Conservation (phyloP, 148 eudicot genomes). For the Amaranthus hypochondriacus region DNA sequence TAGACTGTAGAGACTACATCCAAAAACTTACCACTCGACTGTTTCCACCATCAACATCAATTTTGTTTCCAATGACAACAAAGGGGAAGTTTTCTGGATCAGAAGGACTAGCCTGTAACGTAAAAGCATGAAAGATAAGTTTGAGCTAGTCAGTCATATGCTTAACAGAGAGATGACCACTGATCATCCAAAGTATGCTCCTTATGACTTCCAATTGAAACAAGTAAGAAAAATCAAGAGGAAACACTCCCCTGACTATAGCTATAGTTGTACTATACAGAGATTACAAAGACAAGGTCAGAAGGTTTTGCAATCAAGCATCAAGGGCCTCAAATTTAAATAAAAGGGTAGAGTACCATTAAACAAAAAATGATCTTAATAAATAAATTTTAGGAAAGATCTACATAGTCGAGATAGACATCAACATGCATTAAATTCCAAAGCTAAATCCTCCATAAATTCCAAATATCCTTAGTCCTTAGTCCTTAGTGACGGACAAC, state of each 20-base stretch:
- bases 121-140: neutral
- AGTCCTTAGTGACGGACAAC: neutral
- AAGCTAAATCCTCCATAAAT: neutral
- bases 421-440: neutral
- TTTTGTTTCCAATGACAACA: conserved; percentile 92
- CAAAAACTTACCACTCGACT: conserved; percentile 65
- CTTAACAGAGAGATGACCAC: neutral
- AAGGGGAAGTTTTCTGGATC: conserved; percentile 98
- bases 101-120: conserved; percentile 83
- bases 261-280: too few relatives aligned
- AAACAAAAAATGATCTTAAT: neutral
- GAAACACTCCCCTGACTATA: too few relatives aligned
- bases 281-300: too few relatives aligned
- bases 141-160: neutral
- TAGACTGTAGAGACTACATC: neutral
- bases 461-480: too few relatives aligned
- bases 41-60: conserved; percentile 86
- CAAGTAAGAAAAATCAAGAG: too few relatives aligned
- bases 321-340: too few relatives aligned
- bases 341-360: too few relatives aligned
- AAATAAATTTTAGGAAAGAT: neutral
- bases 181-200: neutral
- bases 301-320: too few relatives aligned
- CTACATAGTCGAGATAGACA: neutral
- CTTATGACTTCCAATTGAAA: too few relatives aligned